These are phyloP conservation scores for Xylaria venustula DNA, from an alignment of 495 filamentous ascomycete species.

Conservation along the genomic window DNA sequence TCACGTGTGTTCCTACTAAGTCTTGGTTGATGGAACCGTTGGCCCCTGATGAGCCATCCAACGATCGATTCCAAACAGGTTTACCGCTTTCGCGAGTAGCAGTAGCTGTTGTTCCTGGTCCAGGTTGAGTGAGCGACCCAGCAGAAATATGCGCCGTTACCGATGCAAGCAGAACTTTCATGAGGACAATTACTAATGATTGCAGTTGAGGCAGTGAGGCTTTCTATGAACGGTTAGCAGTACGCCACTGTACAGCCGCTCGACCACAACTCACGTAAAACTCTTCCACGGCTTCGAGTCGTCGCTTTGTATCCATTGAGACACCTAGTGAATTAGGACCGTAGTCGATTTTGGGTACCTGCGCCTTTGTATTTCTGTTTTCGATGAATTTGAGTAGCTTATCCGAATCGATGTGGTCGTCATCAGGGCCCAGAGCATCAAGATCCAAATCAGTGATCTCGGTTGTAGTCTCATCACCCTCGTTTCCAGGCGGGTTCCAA, in stretches of 20 bases:
- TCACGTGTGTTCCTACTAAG: slow-evolving; percentile 42
- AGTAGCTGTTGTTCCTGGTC: slow-evolving; percentile 26
- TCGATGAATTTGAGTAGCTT: slow-evolving; percentile 34
- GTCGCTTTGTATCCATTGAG: slow-evolving; percentile 56
- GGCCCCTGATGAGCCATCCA: slow-evolving; percentile 28
- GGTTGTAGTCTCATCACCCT: slow-evolving; percentile 49
- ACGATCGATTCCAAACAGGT: slow-evolving; percentile 26
- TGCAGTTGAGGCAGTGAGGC: slow-evolving; percentile 80
- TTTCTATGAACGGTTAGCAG: slow-evolving; percentile 47
- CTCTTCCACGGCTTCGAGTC: slow-evolving; percentile 70
- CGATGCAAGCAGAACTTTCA: slow-evolving; percentile 82
- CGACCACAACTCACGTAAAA: slow-evolving; percentile 72
- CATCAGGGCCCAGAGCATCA: slow-evolving; percentile 46
- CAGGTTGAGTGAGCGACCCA: slow-evolving; percentile 35
- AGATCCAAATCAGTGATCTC: slow-evolving; percentile 51
- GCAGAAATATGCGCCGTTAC: slow-evolving; percentile 59
- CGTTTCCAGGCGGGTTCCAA: slow-evolving; percentile 58
- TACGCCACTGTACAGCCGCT: not conserved
- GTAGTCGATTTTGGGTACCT: slow-evolving; percentile 41
- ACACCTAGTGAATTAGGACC: slow-evolving; percentile 53
- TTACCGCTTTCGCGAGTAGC: slow-evolving; percentile 35
- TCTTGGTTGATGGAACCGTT: slow-evolving; percentile 37
- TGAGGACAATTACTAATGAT: slow-evolving; percentile 87
- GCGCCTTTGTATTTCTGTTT: slow-evolving; percentile 26
- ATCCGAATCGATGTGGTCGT: slow-evolving; percentile 37